These are phyloP conservation scores for Guadua angustifolia DNA, from an alignment of 176 grass and related monocot genomes.

Conservation along the genomic window DNA sequence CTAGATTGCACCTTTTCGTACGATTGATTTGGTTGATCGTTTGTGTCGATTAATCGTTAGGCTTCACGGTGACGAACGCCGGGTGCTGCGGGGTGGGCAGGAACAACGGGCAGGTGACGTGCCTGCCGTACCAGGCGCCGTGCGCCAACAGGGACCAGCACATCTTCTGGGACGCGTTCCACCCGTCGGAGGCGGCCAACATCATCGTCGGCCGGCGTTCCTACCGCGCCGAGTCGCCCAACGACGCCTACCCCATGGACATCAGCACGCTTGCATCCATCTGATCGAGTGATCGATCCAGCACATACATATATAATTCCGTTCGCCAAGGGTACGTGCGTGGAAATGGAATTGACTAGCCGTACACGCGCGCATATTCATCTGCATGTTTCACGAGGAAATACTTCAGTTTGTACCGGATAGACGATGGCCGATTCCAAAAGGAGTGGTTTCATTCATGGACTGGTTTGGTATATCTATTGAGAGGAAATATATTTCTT, in stretches of 20 bases:
- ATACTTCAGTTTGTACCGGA: constrained; percentile 12
- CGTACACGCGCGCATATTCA: neutral
- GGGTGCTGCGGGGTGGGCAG: constrained; percentile 95
- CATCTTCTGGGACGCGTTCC: constrained; percentile 98
- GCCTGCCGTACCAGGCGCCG: constrained; percentile 80
- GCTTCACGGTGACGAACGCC: constrained; percentile 63
- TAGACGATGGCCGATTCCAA: constrained; percentile 39
- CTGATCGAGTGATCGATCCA: constrained; percentile 26
- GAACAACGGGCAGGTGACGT: constrained; percentile 98
- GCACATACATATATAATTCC: neutral
- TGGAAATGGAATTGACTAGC: neutral
- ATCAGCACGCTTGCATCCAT: constrained; percentile 65
- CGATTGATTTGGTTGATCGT: neutral
- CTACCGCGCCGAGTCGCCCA: constrained; percentile 63
- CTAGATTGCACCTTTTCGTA: neutral
- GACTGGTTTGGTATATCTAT: neutral
- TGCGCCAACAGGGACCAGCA: constrained; percentile 77
- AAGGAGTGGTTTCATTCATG: neutral
- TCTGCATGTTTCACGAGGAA: neutral
- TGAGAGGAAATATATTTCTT: neutral
- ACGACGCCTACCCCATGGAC: constrained; percentile 88
- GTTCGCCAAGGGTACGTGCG: neutral
- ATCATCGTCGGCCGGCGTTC: constrained; percentile 78
- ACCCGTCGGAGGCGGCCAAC: constrained; percentile 87
- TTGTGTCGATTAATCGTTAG: neutral